Evolutionary conservation across 176 grass and related monocot genomes (phyloP).

Genomic region (Luzula sylvatica): DNA sequence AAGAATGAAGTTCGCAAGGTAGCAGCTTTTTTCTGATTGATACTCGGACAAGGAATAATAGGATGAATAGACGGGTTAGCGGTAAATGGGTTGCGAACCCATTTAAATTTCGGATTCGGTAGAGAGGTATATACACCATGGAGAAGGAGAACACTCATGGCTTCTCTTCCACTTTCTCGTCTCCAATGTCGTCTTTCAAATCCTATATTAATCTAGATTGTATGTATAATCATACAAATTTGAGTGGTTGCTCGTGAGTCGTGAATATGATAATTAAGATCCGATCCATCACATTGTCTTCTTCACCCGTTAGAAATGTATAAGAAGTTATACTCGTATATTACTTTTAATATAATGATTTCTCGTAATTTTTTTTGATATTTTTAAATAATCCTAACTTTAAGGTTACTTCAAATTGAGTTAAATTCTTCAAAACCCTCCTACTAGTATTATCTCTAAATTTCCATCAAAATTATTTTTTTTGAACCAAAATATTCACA

Average conservation of each 20-base stretch:
- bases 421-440: too few relatives aligned
- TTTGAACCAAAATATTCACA: too few relatives aligned
- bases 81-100: background rate
- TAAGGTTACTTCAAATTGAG: too few relatives aligned
- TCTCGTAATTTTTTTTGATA: too few relatives aligned
- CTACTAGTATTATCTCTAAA: too few relatives aligned
- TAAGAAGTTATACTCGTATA: too few relatives aligned
- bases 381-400: too few relatives aligned
- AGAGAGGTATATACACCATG: background rate
- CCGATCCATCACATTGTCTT: too few relatives aligned
- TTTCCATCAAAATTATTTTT: too few relatives aligned
- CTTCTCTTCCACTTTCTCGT: background rate
- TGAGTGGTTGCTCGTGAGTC: conserved; percentile 18
- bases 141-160: conserved; percentile 13
- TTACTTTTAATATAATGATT: too few relatives aligned
- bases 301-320: too few relatives aligned
- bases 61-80: background rate
- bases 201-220: background rate
- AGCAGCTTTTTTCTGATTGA: background rate
- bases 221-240: conserved; percentile 3
- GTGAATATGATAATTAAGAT: too few relatives aligned
- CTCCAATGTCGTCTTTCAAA: background rate
- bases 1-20: conserved; percentile 9
- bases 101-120: background rate
- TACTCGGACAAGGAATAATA: background rate